Percentiles rank a stretch among this genome's conserved stretches.
These are phyloP conservation scores for Lipomyces spencermartinsiae DNA, from an alignment of 805 yeast species.

Conservation along the genomic window DNA sequence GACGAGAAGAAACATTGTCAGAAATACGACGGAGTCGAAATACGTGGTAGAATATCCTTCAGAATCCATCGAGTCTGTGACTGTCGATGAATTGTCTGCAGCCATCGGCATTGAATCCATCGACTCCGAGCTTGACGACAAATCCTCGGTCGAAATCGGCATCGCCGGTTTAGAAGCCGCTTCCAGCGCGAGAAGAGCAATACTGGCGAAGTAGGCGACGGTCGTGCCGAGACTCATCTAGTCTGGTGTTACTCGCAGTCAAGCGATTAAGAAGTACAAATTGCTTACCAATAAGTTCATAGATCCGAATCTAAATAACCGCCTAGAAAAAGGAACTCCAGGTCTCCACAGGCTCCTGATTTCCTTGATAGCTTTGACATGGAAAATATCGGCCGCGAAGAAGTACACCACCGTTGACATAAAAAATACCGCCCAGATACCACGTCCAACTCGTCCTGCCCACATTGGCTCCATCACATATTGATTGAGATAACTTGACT, in stretches of 20 bases:
- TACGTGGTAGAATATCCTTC: slow-evolving; percentile 66
- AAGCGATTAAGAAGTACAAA: not conserved
- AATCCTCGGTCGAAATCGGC: not conserved
- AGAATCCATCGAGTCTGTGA: slow-evolving; percentile 24
- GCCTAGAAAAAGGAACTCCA: slow-evolving; percentile 59
- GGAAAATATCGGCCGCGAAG: slow-evolving; percentile 76
- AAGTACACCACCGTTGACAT: slow-evolving; percentile 76
- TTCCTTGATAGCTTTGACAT: slow-evolving; percentile 68
- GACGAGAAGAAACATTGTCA: slow-evolving; percentile 71
- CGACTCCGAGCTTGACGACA: too few species aligned
- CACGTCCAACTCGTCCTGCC: slow-evolving; percentile 66
- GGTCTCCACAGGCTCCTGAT: slow-evolving; percentile 62
- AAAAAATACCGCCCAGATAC: slow-evolving; percentile 68
- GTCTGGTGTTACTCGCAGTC: not conserved
- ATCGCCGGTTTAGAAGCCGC: slow-evolving; percentile 44
- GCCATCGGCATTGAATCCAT: not conserved
- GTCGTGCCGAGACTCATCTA: slow-evolving; percentile 72
- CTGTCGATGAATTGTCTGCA: not conserved
- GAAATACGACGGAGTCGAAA: slow-evolving; percentile 79
- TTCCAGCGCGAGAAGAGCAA: slow-evolving; percentile 59
- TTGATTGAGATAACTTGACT: slow-evolving; percentile 50
- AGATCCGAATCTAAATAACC: slow-evolving; percentile 74
- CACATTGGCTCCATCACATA: slow-evolving; percentile 69
- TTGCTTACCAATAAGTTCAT: slow-evolving; percentile 62
- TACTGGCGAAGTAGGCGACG: slow-evolving; percentile 72